Percentiles rank a stretch among this genome's conserved stretches.
These are phyloP conservation scores for Fusarium lyarnte DNA, from an alignment of 2,329 filamentous ascomycete species.

Conservation along the genomic window DNA sequence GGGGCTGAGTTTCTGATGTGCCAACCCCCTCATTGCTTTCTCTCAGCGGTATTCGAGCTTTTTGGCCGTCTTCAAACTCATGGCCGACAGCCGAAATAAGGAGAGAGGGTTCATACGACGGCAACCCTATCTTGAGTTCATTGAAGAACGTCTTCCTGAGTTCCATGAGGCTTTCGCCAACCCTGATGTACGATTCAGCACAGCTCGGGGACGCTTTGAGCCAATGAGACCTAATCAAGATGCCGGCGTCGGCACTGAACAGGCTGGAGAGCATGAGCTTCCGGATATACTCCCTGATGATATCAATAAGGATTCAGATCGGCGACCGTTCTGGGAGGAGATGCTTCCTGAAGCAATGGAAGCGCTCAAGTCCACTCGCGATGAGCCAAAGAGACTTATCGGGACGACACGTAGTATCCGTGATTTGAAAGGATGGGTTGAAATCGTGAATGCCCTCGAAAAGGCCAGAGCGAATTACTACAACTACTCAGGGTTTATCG, in stretches of 20 bases:
- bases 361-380: neutral
- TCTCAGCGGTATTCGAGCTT: neutral
- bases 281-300: fast-evolving
- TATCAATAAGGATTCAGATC: fast-evolving
- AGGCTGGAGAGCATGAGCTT: fast-evolving
- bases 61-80: neutral
- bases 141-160: neutral
- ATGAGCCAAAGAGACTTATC: neutral
- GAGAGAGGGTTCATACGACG: neutral
- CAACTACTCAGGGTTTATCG: neutral
- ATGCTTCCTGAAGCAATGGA: neutral
- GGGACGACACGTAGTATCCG: neutral
- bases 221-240: neutral
- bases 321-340: neutral
- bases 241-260: fast-evolving
- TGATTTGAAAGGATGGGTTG: neutral
- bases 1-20: neutral
- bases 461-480: neutral
- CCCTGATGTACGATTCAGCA: neutral
- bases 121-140: neutral
- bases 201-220: neutral
- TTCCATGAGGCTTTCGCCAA: neutral
- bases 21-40: neutral
- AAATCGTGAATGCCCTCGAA: neutral
- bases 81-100: neutral